Evolutionary conservation across 768 basidiomycete species (phyloP).

Genomic region (Omphalotus guepiniiformis): DNA sequence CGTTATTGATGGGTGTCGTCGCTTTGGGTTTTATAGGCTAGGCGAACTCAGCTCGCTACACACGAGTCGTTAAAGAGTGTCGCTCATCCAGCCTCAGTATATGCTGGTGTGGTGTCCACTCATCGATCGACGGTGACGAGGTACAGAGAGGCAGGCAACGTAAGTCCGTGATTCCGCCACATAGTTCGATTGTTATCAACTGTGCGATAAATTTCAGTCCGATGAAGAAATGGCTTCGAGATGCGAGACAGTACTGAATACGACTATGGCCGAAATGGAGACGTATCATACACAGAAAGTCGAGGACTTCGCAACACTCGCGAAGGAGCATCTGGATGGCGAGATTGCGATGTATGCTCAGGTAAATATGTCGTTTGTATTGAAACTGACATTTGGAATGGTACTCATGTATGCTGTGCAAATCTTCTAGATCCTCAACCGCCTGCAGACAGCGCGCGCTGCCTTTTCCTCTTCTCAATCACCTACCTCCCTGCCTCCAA

Average conservation of each 20-base stretch:
- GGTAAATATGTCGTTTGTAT: slow-evolving; percentile 29
- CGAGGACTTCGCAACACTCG: slow-evolving; percentile 59
- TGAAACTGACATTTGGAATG: neutral
- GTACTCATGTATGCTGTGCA: no score
- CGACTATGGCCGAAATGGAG: slow-evolving; percentile 86
- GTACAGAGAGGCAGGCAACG: slow-evolving; percentile 53
- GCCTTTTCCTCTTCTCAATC: slow-evolving; percentile 41
- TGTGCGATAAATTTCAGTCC: slow-evolving; percentile 30
- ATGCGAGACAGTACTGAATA: slow-evolving; percentile 86
- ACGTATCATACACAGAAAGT: slow-evolving; percentile 70
- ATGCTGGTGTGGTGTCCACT: slow-evolving; percentile 74
- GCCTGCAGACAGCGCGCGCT: slow-evolving; percentile 53
- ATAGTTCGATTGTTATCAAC: neutral
- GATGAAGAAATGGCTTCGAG: slow-evolving; percentile 66
- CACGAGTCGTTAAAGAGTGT: slow-evolving; percentile 74
- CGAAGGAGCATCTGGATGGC: slow-evolving; percentile 70
- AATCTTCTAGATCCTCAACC: slow-evolving; percentile 45
- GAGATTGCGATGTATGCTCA: slow-evolving; percentile 77
- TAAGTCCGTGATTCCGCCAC: slow-evolving; percentile 17
- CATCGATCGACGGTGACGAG: slow-evolving; percentile 66
- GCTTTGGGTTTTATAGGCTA: slow-evolving; percentile 43
- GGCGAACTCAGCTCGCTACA: slow-evolving; percentile 64
- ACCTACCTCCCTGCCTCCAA: slow-evolving; percentile 33
- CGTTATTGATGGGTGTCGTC: slow-evolving; percentile 7
- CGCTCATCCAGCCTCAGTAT: slow-evolving; percentile 69